Conservation (phyloP, 441 rosid genomes). For the Euphorbia schlechtendalii region DNA sequence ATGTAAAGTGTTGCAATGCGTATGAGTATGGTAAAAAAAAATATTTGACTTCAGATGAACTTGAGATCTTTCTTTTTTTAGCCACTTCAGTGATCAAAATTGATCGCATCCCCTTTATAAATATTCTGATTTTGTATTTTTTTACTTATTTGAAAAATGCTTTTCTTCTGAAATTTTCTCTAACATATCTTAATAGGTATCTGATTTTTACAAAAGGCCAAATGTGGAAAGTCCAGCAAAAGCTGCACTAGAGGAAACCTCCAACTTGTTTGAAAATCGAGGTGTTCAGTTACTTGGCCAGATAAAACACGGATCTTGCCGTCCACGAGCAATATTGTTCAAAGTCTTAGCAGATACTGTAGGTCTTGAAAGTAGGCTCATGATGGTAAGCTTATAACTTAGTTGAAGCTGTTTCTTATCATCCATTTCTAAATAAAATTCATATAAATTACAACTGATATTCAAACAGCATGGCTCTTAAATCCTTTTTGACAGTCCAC, state of each 20-base stretch:
- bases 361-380: constrained; percentile 89
- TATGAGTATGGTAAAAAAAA: constrained; percentile 6
- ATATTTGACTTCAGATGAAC: constrained; percentile 3
- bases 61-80: constrained; percentile 9
- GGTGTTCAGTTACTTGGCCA: constrained; percentile 89
- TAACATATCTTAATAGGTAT: constrained; percentile 52
- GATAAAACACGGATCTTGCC: constrained; percentile 89
- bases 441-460: background rate
- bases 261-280: constrained; percentile 59
- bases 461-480: background rate
- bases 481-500: constrained; percentile 5
- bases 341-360: constrained; percentile 95
- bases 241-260: constrained; percentile 68
- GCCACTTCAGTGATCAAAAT: background rate
- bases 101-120: background rate
- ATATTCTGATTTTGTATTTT: too few species aligned
- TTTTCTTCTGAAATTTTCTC: constrained; percentile 15
- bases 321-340: constrained; percentile 92
- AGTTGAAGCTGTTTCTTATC: constrained; percentile 10
- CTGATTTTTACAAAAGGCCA: constrained; percentile 84
- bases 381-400: constrained; percentile 64
- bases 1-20: too few species aligned
- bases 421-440: background rate
- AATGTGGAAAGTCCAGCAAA: constrained; percentile 82
- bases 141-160: constrained; percentile 3